Evolutionary conservation across 441 rosid genomes (phyloP), one percentile per base, ranked within the genome.

Genomic region (Omphalea diandra): DNA sequence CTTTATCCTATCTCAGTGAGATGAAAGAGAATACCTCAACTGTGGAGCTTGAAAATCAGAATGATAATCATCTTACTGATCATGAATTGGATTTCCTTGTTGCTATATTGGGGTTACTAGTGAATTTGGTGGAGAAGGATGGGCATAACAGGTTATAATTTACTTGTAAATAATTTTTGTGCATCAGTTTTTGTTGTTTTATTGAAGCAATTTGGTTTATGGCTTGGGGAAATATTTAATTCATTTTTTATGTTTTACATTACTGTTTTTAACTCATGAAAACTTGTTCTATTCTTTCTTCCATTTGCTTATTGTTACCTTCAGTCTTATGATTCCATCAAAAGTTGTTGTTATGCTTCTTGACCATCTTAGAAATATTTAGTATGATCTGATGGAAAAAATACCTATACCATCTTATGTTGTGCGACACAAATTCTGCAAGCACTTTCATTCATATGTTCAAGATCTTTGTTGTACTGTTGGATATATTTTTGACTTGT

Each of bases 61-160:
- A 79, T 46, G 87, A 84, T 63, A 79, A 55, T 69, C 89, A 84
- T 74, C 89, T 92, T 62, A 78, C 88, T 47, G 99, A 94, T 73
- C 94, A 89, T 68, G 98, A 94, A 81, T 75, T 90, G 75, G 97
- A 94, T 82, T 86, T 94, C 78, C 98, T 90, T 67, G 98, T 94
- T 80, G 97, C 97, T 57, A 89, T 94, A 69, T 73, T 94, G 79
- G 99, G 99, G 47, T 77, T 94, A 70, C 89, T 94, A 32, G 98
- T 94, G 75, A 94, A 94, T 82, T 82, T 94, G 83, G 97, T 94
- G 7, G 99, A 94, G 88, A 94, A 92, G 84, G 90, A 92, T 67
- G 98, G 86, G 63, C 60, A 68, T 61, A 94, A 94, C 91, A 94
- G 96, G 99, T 92, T 73, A 78, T 41, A 38, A 67, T 46, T 35